A percentile compares a stretch with the other conserved stretches of the same genome.
Conservation (phyloP, 1,139 yeast species). For the Lodderomyces margitis region DNA sequence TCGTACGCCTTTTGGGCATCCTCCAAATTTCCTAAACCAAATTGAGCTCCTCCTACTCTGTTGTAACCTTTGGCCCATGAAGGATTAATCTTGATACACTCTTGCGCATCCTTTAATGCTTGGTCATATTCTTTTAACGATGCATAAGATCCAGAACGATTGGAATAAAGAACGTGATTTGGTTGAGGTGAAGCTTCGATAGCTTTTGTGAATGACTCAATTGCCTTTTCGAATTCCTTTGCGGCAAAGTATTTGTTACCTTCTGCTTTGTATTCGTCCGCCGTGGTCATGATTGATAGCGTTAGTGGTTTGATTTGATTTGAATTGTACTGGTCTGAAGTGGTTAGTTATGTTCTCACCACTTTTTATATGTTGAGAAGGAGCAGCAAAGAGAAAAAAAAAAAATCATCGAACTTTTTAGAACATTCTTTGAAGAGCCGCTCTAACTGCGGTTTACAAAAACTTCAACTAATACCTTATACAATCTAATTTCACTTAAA, state of each 20-base stretch:
- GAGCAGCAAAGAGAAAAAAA: too few relatives aligned
- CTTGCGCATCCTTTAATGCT: slow-evolving; percentile 81
- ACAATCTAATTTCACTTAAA: background rate
- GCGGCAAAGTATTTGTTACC: slow-evolving; percentile 93
- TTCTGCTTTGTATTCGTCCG: slow-evolving; percentile 73
- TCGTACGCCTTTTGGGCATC: slow-evolving; percentile 69
- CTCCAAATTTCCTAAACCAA: slow-evolving; percentile 76
- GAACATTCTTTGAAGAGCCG: background rate
- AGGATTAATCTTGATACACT: slow-evolving; percentile 75
- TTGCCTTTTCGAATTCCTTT: slow-evolving; percentile 78
- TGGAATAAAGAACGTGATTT: slow-evolving; percentile 87
- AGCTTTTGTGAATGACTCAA: slow-evolving; percentile 79
- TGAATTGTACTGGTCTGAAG: too few relatives aligned
- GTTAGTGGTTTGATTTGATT: background rate
- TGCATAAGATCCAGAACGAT: slow-evolving; percentile 91
- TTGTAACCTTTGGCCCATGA: slow-evolving; percentile 94
- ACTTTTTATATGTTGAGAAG: too few relatives aligned
- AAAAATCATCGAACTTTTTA: too few relatives aligned
- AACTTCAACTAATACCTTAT: background rate
- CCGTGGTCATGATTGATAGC: slow-evolving; percentile 36
- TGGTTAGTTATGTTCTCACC: too few relatives aligned
- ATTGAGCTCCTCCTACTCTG: slow-evolving; percentile 91
- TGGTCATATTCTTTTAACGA: slow-evolving; percentile 69
- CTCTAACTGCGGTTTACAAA: background rate
- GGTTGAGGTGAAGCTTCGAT: slow-evolving; percentile 80